Evolutionary conservation across 2,329 filamentous ascomycete species (phyloP).

Genomic region (Colletotrichum tanaceti): DNA sequence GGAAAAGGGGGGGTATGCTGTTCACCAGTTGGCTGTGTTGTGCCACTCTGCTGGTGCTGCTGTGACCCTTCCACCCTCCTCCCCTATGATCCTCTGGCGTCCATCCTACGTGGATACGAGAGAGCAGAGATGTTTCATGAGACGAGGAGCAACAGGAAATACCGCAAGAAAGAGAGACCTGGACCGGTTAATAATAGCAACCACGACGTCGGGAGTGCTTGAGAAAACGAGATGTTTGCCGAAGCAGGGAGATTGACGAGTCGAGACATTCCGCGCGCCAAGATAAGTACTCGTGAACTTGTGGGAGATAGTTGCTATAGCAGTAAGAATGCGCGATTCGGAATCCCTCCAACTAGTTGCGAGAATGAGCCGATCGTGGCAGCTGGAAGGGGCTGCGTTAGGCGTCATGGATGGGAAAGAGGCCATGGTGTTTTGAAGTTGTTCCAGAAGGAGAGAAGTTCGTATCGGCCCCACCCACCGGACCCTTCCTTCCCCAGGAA

Average conservation of each 20-base stretch:
- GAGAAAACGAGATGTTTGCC: neutral
- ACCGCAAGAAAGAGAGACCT: neutral
- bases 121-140: neutral
- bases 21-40: conserved; percentile 7
- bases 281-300: neutral
- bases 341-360: neutral
- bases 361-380: conserved; percentile 19
- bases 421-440: conserved; percentile 35
- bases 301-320: neutral
- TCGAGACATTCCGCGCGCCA: neutral
- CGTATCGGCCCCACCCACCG: conserved; percentile 28
- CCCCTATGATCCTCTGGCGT: neutral
- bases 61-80: neutral
- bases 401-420: conserved; percentile 24
- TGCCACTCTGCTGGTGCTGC: neutral
- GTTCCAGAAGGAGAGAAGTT: conserved; percentile 37
- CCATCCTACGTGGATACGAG: neutral
- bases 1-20: neutral
- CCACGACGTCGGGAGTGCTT: neutral
- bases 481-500: conserved; percentile 28
- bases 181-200: too few species aligned
- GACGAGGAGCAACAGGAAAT: neutral
- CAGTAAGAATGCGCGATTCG: neutral
- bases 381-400: conserved; percentile 1
- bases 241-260: neutral